phyloP scores from a whole-genome alignment of 1,284 basidiomycete species.

The Phylloporus sp. region DNA sequence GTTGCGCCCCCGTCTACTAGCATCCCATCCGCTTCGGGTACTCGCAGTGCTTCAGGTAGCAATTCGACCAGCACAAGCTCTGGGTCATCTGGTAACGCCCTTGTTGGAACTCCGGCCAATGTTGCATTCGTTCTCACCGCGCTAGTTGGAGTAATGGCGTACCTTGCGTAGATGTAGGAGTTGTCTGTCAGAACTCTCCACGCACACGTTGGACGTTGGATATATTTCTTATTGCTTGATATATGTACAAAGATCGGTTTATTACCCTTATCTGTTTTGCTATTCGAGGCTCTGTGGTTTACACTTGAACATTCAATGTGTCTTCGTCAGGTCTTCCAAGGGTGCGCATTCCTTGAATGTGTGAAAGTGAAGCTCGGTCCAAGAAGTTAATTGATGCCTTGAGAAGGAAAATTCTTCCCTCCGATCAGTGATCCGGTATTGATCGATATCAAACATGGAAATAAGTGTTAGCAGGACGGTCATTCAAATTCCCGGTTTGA shows the following conservation, averaged over 20 bases:
- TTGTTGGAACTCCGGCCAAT: constrained; percentile 13
- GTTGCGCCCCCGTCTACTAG: constrained; percentile 36
- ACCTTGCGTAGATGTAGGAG: constrained; percentile 17
- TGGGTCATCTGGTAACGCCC: constrained; percentile 17
- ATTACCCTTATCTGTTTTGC: not conserved
- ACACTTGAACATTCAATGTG: no score
- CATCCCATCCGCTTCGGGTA: constrained; percentile 21
- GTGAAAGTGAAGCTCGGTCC: no score
- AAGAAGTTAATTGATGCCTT: no score
- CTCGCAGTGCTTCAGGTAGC: constrained; percentile 20
- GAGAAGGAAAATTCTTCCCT: no score
- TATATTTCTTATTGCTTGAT: constrained; percentile 10
- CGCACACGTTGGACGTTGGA: not conserved
- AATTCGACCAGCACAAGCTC: constrained; percentile 15
- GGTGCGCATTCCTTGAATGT: no score
- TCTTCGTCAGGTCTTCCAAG: no score
- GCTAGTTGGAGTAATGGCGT: constrained; percentile 22
- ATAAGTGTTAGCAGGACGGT: no score
- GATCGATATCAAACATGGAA: no score
- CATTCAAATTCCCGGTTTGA: no score
- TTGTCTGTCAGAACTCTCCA: not conserved
- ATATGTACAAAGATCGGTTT: not conserved
- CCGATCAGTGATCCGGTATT: no score
- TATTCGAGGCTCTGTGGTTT: not conserved
- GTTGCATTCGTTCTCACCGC: constrained; percentile 16